Percentiles rank a stretch among this genome's conserved stretches.
These are phyloP conservation scores for Aspergillus cavernicola DNA, from an alignment of 495 filamentous ascomycete genomes.

Conservation along the genomic window DNA sequence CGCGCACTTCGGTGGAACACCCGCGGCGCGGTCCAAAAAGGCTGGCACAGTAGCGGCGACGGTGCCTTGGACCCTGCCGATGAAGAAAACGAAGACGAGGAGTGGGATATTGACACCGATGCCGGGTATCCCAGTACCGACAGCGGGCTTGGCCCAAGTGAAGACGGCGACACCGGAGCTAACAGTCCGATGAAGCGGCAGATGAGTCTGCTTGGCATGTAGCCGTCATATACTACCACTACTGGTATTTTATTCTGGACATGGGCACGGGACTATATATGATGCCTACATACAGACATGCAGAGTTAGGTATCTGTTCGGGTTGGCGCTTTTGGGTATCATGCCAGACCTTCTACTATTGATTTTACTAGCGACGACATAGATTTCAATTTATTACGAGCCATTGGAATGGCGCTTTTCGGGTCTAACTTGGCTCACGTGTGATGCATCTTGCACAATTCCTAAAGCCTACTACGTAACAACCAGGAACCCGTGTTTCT, in stretches of 20 bases:
- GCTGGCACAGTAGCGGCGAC: conserved; percentile 52
- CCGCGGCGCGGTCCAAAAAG: conserved; percentile 80
- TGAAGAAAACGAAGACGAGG: conserved; percentile 42
- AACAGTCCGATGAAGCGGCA: conserved; percentile 62
- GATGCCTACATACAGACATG: no score
- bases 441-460: no score
- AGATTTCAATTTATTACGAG: no score
- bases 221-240: neutral
- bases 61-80: conserved; percentile 28
- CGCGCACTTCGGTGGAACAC: conserved; percentile 92
- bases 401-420: no score
- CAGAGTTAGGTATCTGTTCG: no score
- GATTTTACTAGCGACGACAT: no score
- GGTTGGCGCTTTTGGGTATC: neutral
- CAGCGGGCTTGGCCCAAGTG: conserved; percentile 48
- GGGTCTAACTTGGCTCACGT: no score
- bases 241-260: neutral
- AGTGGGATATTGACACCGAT: conserved; percentile 81
- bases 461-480: no score
- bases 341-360: no score
- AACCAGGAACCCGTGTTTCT: no score
- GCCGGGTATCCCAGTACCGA: conserved; percentile 50
- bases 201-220: conserved; percentile 59
- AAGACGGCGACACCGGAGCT: conserved; percentile 61
- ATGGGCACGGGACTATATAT: neutral